Evolutionary conservation across 1,284 basidiomycete species (phyloP), one percentile per base, ranked within the genome.

Genomic region (Cronartium quercuum): DNA sequence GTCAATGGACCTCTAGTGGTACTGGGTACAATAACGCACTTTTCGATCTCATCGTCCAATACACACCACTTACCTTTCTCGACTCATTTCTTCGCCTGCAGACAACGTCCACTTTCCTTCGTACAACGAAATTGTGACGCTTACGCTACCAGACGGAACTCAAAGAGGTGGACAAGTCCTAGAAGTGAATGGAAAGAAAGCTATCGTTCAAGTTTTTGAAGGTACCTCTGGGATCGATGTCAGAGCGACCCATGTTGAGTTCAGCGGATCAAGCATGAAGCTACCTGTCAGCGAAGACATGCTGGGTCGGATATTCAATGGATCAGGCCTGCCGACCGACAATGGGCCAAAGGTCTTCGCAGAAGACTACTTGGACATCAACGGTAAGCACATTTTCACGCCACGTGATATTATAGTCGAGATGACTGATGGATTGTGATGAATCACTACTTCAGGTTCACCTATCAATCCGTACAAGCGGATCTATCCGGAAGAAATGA

Each of bases 401-500:
- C 24, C 40, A 24, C n/a, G 10, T 13, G 40, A 58, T 37, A 38
- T 10, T 2, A 40, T 3, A 1, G 41, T 60, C 34, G 38, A 41
- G 37, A 7, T 41, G 44, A 65, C 40, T 37, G 7, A 21, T 35
- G 15, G 42, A 60, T 41, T 21, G 21, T 58, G 69, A 15, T 62
- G 70, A 35, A 38, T 77, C n/a, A 76, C 77, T 76, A 68, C 74
- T 78, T 58, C 79, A 95, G 93, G 94, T 77, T 96, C 94, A 6
- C 96, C 95, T 66, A 98, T 98, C 85, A 99, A 99, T 84, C 96
- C 96, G 18, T 98, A 90, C 85, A 94, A 93, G 77, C 94, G 96
- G 82, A 97, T 98, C 84, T 98, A 99, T 85, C 96, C 96, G 77
- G 96, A 98, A 84, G 95, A 99, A 85, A 99, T 99, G 96, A 98